Evolutionary conservation across 78 protist genomes (phyloP).

Genomic region (Dictyostelium firmibasis): DNA sequence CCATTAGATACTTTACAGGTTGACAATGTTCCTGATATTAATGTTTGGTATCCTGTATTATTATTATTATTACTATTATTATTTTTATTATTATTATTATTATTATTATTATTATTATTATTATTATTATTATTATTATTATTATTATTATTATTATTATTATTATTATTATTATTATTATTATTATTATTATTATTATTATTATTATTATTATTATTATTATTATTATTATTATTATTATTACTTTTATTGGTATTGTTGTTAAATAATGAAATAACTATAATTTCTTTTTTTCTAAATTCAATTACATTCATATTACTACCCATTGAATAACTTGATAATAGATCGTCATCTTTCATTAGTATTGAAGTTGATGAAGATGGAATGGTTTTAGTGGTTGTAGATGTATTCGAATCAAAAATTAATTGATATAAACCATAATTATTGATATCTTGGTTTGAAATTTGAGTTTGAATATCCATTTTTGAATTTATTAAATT

Average conservation of each 20-base stretch:
- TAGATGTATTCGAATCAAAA: neutral
- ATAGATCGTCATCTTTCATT: neutral
- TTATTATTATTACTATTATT: neutral
- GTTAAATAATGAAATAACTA: neutral
- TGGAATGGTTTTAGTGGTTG: neutral
- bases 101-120: neutral
- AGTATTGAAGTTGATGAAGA: neutral
- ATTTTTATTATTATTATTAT: neutral
- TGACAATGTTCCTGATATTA: neutral
- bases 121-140: no score
- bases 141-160: neutral
- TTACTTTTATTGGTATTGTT: no score
- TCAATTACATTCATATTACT: constrained; percentile 18
- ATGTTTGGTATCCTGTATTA: neutral
- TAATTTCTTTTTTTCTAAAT: constrained; percentile 24
- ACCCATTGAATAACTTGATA: constrained; percentile 16
- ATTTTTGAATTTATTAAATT: constrained; percentile 3
- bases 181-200: neutral
- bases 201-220: neutral
- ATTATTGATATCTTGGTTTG: neutral
- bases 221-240: neutral
- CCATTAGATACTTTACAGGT: neutral
- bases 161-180: neutral
- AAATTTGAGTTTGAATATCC: neutral
- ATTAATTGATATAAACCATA: constrained; percentile 28